phyloP scores from a whole-genome alignment of 257 asterid genomes.

The Orobanche coerulescens region DNA sequence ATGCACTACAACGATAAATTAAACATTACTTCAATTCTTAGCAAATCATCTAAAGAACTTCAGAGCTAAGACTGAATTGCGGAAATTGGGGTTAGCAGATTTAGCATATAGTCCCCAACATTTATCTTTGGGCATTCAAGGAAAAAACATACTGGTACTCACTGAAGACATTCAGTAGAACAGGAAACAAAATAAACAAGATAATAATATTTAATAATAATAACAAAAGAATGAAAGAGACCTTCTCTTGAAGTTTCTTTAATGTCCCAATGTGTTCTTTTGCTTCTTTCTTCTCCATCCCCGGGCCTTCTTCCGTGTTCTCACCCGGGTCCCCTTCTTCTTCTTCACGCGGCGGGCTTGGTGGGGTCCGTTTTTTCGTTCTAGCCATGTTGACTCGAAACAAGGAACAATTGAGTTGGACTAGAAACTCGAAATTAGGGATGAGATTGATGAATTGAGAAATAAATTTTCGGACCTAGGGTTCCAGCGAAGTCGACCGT shows the following conservation, averaged over 20 bases:
- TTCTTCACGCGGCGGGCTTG: too few relatives aligned
- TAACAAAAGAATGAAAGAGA: background rate
- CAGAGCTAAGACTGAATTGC: background rate
- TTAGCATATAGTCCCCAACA: slow-evolving; percentile 5
- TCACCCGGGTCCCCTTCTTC: too few relatives aligned
- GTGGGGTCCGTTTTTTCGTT: too few relatives aligned
- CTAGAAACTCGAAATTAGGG: too few relatives aligned
- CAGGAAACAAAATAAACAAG: background rate
- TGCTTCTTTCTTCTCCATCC: slow-evolving; percentile 43
- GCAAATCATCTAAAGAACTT: background rate
- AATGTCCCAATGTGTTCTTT: slow-evolving; percentile 48
- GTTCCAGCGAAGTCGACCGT: too few relatives aligned
- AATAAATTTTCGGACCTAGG: too few relatives aligned
- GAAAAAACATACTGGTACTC: background rate
- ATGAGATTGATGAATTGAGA: too few relatives aligned
- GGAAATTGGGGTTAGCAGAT: background rate
- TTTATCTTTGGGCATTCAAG: background rate
- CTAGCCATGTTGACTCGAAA: too few relatives aligned
- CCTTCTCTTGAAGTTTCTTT: slow-evolving; percentile 62
- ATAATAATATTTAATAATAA: background rate
- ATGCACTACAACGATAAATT: background rate
- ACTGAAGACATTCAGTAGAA: background rate
- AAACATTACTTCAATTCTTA: slow-evolving; percentile 2
- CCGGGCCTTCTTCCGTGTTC: slow-evolving; percentile 10
- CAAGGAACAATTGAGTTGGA: too few relatives aligned